A percentile compares a stretch with the other conserved stretches of the same genome.
Conservation (phyloP, 331 rosid genomes). For the Quercus phellos region DNA sequence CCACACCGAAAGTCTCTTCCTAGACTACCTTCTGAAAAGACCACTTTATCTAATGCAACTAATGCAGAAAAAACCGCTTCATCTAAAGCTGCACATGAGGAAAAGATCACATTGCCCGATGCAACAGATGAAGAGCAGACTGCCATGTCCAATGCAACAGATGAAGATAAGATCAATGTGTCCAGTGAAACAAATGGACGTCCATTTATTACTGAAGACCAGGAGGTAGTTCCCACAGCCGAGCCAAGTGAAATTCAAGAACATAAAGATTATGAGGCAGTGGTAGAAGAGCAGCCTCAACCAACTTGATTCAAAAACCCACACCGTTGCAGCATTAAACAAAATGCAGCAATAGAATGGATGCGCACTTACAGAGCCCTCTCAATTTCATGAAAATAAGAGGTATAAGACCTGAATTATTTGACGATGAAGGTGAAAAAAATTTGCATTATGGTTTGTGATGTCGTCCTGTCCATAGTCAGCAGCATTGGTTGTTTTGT, state of each 20-base stretch:
- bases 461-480: constrained; percentile 54
- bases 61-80: constrained; percentile 34
- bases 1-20: constrained; percentile 92
- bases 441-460: constrained; percentile 54
- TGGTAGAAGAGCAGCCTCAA: constrained; percentile 48
- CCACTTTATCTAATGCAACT: constrained; percentile 38
- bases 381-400: constrained; percentile 47
- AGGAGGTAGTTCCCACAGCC: constrained; percentile 30
- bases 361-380: constrained; percentile 21
- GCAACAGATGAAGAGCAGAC: constrained; percentile 37
- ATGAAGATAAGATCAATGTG: constrained; percentile 33
- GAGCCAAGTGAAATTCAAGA: constrained; percentile 35
- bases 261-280: constrained; percentile 27
- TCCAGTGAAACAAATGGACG: constrained; percentile 24
- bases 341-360: constrained; percentile 27
- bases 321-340: constrained; percentile 39
- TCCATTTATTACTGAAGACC: constrained; percentile 26
- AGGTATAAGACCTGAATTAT: constrained; percentile 40
- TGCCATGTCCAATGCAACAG: constrained; percentile 28
- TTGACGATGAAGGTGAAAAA: constrained; percentile 48
- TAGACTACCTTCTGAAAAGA: constrained; percentile 62
- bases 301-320: constrained; percentile 37
- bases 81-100: constrained; percentile 26
- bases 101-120: constrained; percentile 32
- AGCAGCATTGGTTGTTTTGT: constrained; percentile 53